Percentiles rank a stretch among this genome's conserved stretches.
Evolutionary conservation across 73 alveolate species (phyloP).

Genomic region (Paramecium tetraurelia): DNA sequence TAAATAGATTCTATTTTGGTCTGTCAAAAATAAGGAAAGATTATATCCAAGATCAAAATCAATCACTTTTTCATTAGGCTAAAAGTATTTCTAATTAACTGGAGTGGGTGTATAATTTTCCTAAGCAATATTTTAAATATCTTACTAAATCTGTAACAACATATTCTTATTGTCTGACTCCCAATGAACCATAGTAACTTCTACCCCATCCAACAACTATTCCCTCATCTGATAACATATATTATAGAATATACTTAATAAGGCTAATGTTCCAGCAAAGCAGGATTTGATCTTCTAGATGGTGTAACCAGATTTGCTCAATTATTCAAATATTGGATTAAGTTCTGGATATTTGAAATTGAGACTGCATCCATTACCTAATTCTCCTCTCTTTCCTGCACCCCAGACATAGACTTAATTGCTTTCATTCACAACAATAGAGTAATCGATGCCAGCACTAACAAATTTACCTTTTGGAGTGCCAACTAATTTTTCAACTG

Average conservation of each 20-base stretch:
- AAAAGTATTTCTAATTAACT: background rate
- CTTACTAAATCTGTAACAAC: slow-evolving; percentile 28
- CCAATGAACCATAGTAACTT: slow-evolving; percentile 24
- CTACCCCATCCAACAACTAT: slow-evolving; percentile 28
- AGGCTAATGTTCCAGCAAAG: background rate
- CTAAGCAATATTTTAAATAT: background rate
- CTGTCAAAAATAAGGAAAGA: slow-evolving; percentile 14
- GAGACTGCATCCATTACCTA: slow-evolving; percentile 12
- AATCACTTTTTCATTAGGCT: background rate
- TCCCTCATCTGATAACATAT: background rate
- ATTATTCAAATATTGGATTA: background rate
- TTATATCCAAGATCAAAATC: slow-evolving; percentile 33
- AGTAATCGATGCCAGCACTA: background rate
- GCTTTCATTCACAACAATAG: background rate
- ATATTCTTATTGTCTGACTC: slow-evolving; percentile 48
- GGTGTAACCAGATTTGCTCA: background rate
- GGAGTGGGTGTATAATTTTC: background rate
- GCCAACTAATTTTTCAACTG: background rate
- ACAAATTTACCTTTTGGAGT: background rate
- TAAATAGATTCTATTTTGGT: slow-evolving; percentile 15
- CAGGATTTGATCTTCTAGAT: slow-evolving; percentile 29
- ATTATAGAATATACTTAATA: background rate
- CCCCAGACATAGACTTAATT: slow-evolving; percentile 18
- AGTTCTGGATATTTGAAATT: slow-evolving; percentile 27
- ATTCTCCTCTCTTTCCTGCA: background rate